phyloP scores from a whole-genome alignment of 768 basidiomycete species.

The Phaeotremella fagi region DNA sequence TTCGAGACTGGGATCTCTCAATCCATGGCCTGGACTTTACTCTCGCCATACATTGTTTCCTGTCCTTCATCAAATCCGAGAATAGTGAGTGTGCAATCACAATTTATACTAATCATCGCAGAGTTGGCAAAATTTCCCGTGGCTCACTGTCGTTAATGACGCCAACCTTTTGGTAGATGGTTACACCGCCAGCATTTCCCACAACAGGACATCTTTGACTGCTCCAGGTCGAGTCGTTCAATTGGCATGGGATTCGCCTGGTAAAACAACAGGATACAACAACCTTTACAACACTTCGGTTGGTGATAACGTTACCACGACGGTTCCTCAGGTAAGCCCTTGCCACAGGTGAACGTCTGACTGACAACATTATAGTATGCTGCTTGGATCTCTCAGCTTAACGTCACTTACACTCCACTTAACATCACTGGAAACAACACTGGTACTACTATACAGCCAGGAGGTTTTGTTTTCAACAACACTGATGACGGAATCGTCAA shows the following conservation, averaged over 20 bases:
- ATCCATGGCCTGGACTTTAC: slow-evolving; percentile 61
- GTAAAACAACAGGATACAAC: slow-evolving; percentile 56
- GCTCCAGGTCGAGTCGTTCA: slow-evolving; percentile 52
- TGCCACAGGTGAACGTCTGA: neutral
- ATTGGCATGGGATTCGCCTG: slow-evolving; percentile 59
- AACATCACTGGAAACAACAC: slow-evolving; percentile 50
- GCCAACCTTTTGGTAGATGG: slow-evolving; percentile 40
- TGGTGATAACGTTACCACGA: slow-evolving; percentile 49
- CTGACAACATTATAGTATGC: slow-evolving; percentile 51
- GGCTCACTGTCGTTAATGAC: slow-evolving; percentile 54
- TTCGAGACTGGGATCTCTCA: slow-evolving; percentile 55
- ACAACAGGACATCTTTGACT: slow-evolving; percentile 57
- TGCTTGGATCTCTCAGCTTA: slow-evolving; percentile 61
- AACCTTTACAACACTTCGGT: slow-evolving; percentile 54
- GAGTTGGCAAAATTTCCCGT: slow-evolving; percentile 59
- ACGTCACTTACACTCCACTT: slow-evolving; percentile 59
- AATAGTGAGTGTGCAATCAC: slow-evolving; percentile 39
- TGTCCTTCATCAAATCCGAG: slow-evolving; percentile 58
- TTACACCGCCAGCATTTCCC: slow-evolving; percentile 54
- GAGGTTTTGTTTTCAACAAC: slow-evolving; percentile 51
- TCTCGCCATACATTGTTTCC: slow-evolving; percentile 55
- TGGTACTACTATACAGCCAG: slow-evolving; percentile 56
- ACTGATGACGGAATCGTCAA: slow-evolving; percentile 53
- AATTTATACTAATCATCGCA: neutral
- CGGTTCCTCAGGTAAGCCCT: slow-evolving; percentile 51